Percentiles rank a stretch among this genome's conserved stretches.
Conservation (phyloP, 768 basidiomycete species). For the Cystoderma amianthinum region DNA sequence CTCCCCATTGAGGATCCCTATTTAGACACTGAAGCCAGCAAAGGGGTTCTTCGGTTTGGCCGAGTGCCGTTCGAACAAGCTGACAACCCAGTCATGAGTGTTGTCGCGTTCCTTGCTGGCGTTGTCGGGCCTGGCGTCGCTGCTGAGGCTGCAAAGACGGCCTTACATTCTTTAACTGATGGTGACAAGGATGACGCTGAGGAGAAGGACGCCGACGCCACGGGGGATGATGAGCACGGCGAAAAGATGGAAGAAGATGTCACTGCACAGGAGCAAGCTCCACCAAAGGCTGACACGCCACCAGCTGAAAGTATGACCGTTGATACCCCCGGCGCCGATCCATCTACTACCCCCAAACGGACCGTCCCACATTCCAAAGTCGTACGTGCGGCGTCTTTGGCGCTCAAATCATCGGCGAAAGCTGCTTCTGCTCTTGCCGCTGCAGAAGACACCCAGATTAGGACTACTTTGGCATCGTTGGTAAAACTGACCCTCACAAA, state of each 20-base stretch:
- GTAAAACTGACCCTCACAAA: constrained; percentile 84
- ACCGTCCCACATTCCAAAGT: constrained; percentile 67
- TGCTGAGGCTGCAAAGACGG: constrained; percentile 89
- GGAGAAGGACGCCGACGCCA: constrained; percentile 14
- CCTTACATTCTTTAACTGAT: constrained; percentile 74
- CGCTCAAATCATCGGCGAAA: constrained; percentile 83
- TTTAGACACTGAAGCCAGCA: constrained; percentile 66
- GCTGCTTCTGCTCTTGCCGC: constrained; percentile 77
- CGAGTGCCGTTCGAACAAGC: constrained; percentile 88
- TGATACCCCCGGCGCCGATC: constrained; percentile 3
- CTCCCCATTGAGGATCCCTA: constrained; percentile 97
- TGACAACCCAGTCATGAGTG: constrained; percentile 98
- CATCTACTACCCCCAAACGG: constrained; percentile 26
- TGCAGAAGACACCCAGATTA: constrained; percentile 79
- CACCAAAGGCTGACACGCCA: constrained; percentile 26
- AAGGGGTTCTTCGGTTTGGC: constrained; percentile 70
- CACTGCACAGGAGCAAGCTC: constrained; percentile 13
- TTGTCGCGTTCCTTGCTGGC: constrained; percentile 93
- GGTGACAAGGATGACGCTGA: constrained; percentile 34
- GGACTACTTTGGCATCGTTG: constrained; percentile 69
- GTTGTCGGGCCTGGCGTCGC: constrained; percentile 89
- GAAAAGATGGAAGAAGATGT: constrained; percentile 43
- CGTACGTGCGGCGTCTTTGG: constrained; percentile 77
- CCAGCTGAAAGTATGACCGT: constrained; percentile 6
- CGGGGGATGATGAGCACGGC: constrained; percentile 23